These are phyloP conservation scores for Pistacia atlantica DNA, from an alignment of 345 rosid species.

Conservation along the genomic window DNA sequence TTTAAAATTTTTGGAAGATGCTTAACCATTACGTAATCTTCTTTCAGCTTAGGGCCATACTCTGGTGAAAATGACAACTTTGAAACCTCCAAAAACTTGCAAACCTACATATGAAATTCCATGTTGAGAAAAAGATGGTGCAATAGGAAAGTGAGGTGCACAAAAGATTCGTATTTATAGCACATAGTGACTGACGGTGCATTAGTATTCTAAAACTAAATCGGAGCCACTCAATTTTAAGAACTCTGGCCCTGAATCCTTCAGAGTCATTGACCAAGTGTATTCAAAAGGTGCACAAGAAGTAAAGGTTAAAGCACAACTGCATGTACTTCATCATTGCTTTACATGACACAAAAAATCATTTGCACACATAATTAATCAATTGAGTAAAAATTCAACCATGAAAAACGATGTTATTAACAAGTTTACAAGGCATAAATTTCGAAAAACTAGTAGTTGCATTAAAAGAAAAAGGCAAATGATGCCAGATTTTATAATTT, in stretches of 20 bases:
- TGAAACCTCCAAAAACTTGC: constrained; percentile 98
- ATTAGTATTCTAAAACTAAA: not conserved
- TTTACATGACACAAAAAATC: not conserved
- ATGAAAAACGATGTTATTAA: not conserved
- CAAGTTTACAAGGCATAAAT: not conserved
- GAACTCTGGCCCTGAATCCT: not conserved
- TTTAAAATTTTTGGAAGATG: constrained; percentile 77
- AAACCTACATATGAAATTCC: constrained; percentile 62
- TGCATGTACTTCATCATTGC: not conserved
- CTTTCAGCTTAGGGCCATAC: constrained; percentile 97
- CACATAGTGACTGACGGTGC: not conserved
- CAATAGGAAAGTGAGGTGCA: constrained; percentile 8
- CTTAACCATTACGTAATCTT: constrained; percentile 88
- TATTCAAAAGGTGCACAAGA: not conserved
- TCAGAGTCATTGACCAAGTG: not conserved
- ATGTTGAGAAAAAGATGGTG: constrained; percentile 27
- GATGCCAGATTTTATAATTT: not conserved
- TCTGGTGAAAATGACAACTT: constrained; percentile 89
- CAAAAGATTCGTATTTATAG: constrained; percentile 8
- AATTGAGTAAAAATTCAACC: not conserved
- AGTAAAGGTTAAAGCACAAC: not conserved
- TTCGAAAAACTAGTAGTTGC: not conserved
- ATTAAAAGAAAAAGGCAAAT: not conserved
- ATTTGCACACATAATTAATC: not conserved
- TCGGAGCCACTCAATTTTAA: not conserved